Base-by-base conservation (phyloP, 257 asterid genomes). In the Salvia miltiorrhiza region DNA sequence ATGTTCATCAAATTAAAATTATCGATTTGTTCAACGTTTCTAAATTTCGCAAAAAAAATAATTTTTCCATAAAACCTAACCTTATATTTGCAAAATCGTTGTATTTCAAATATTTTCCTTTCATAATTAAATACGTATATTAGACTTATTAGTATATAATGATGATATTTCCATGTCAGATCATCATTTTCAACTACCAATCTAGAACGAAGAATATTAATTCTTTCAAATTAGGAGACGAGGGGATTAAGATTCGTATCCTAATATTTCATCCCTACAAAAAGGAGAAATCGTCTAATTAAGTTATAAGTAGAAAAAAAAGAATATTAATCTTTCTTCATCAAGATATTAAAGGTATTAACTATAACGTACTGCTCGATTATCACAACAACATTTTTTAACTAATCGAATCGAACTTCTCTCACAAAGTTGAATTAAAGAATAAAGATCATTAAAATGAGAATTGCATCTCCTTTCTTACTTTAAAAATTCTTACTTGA, bases 401-500 rank as follows among this genome's bases (percentile, higher is more conserved):
- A 66, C 57, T 28, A 56, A 59, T 75, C 26, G 64, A 65, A 70
- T 69, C 68, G 73, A 55, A 55, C 44, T 53, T 64, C 66, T 69
- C 45, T 61, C 50, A 39, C 26, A 71, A 76, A 16, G 45, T 60
- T 2, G 33, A 7, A 43, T 63, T 43, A 53, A 71, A 74, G 65
- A 43, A 63, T 43, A 53, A 71, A 74, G 65, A 65, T 48, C 24
- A 65, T 52, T 11, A 47, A 64, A 45, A 73, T 24, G 23, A 49
- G 57, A 67, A 54, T 43, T 68, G 41, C 28, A 41, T 60, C 33
- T 13, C 53, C 5, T 14, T 63, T 63, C 30, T 56, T 68, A 61
- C 43, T 70, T 48, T 74, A 54, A 17, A 14, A 72, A 33, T 69
- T 73, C 57, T 53, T 71, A 13, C 55, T 48, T 72, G 80, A 73